Conservation (phyloP, 495 filamentous ascomycete genomes). For the Neurospora cerealis region DNA sequence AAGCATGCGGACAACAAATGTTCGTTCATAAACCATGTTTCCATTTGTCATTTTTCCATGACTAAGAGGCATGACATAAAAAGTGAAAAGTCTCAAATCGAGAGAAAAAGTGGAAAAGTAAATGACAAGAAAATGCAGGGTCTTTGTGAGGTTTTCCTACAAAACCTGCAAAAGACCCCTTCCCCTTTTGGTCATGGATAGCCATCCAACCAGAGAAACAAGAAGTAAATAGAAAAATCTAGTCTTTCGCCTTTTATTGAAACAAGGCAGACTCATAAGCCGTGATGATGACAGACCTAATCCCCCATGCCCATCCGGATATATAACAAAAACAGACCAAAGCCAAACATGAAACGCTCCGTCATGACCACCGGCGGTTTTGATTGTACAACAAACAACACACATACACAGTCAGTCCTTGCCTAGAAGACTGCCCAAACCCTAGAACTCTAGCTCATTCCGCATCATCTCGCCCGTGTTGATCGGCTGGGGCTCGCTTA, state of each 20-base stretch:
- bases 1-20: not conserved
- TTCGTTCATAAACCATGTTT: not conserved
- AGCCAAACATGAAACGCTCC: slow-evolving; percentile 2
- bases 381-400: slow-evolving; percentile 12
- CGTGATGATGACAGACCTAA: slow-evolving; percentile 3
- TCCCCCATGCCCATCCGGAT: not conserved
- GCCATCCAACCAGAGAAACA: not conserved
- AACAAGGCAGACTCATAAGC: not conserved
- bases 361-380: not conserved
- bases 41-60: not conserved
- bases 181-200: not conserved
- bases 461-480: slow-evolving; percentile 35
- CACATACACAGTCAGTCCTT: slow-evolving; percentile 33
- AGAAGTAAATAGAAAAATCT: not conserved
- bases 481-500: slow-evolving; percentile 38
- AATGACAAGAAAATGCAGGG: not conserved
- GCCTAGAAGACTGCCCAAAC: slow-evolving; percentile 14
- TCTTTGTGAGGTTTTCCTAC: not conserved
- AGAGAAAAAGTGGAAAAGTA: not conserved
- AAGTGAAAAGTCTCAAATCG: not conserved
- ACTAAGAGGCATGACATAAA: not conserved
- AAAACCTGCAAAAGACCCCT: not conserved
- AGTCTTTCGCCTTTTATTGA: not conserved
- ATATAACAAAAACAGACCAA: slow-evolving; percentile 23
- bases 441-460: slow-evolving; percentile 17